These are phyloP conservation scores for Durusdinium trenchii DNA, from an alignment of 73 alveolate genomes.

Conservation along the genomic window DNA sequence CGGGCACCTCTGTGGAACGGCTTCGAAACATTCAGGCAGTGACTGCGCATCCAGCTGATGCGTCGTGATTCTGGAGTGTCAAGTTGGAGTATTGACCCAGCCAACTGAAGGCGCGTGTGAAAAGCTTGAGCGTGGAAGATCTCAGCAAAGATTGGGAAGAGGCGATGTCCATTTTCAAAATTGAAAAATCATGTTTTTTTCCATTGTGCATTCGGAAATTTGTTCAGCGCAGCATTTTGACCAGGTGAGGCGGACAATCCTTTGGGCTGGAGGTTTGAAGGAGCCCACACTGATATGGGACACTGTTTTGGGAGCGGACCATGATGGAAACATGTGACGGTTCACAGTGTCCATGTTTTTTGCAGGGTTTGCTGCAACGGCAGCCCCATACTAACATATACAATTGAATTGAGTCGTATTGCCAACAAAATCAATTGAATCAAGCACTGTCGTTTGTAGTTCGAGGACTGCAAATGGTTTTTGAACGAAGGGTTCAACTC, in stretches of 20 bases:
- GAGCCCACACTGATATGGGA: too few species aligned
- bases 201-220: background rate
- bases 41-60: background rate
- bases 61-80: background rate
- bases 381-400: too few species aligned
- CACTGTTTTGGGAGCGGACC: too few species aligned
- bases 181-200: background rate
- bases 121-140: slow-evolving; percentile 33
- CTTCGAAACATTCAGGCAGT: slow-evolving; percentile 70
- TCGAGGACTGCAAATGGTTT: too few species aligned
- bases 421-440: too few species aligned
- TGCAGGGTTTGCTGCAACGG: too few species aligned
- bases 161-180: background rate
- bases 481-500: too few species aligned
- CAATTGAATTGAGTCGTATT: too few species aligned
- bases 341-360: too few species aligned
- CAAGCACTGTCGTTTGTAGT: too few species aligned
- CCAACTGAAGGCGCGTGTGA: slow-evolving; percentile 53
- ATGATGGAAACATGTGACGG: too few species aligned
- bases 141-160: slow-evolving; percentile 94
- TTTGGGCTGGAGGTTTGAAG: slow-evolving; percentile 94
- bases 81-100: background rate
- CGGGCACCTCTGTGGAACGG: slow-evolving; percentile 84
- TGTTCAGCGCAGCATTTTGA: background rate
- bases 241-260: slow-evolving; percentile 77